Evolutionary conservation across 139 green algal genomes (phyloP), one percentile per base, ranked within the genome.

Genomic region (Deuterostichococcus epilithicus): DNA sequence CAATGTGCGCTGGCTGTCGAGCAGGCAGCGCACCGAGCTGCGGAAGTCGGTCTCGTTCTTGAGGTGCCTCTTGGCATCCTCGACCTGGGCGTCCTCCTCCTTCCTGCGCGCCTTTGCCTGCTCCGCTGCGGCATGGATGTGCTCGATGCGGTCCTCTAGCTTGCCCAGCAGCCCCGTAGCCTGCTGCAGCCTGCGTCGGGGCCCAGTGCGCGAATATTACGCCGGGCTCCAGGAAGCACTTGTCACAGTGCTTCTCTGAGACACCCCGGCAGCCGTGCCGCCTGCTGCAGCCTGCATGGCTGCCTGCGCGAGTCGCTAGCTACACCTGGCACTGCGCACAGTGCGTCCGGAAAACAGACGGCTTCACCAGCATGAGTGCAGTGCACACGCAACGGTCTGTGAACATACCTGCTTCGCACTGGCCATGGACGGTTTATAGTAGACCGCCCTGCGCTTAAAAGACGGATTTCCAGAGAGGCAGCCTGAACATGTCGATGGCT

Each of bases 11-110:
- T 30, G 5, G 10, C 52, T 30, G 52, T 5, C 28, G 28, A 30
- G 38, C 70, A 35, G 70, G 68, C 60, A 37, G 1, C 60, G 2
- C 10, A 30, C 63, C 3, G 39, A 10, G 38, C 36, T 67, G 42
- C 77, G 70, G 60, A 77, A 37, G 73, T 85, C 86, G 10, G 52
- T 59, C 23, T 74, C 58, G 1, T 75, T 74, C 73, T 85, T 84
- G n/a, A 90, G 58, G 67, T 73, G 78, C 63, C 75, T 87, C 67
- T 83, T 86, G 28, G 82, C 79, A 30, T 83, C 80, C 30, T 90
- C 83, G 45, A 87, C 65, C 58, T 42, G 66, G 33, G 25, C 38
- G 25, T 84, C 77, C 22, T 84, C 44, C n/a, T 83, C 79, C 13
- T 36, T 59, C 70, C 68, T 47, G 52, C 70, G 73, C 28, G 70